These are phyloP conservation scores for Tolypocladium tropicale DNA, from an alignment of 2,329 filamentous ascomycete genomes.

Conservation along the genomic window DNA sequence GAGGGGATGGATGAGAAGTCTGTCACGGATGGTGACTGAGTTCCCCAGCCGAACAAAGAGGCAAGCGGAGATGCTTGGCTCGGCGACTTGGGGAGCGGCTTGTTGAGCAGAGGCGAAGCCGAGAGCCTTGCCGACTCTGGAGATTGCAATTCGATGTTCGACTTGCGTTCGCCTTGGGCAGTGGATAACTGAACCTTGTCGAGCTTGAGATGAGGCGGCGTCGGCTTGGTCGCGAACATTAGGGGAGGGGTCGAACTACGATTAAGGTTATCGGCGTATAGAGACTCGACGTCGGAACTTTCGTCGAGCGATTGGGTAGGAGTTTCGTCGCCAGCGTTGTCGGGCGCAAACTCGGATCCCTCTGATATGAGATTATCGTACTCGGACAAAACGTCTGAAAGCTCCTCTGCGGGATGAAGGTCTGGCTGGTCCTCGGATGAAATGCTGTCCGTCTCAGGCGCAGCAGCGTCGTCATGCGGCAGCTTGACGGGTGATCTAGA, in stretches of 20 bases:
- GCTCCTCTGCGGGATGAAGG: conserved; percentile 29
- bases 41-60: conserved; percentile 43
- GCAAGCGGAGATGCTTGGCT: conserved; percentile 36
- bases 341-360: conserved; percentile 14
- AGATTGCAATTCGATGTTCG: conserved; percentile 13
- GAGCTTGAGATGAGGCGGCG: conserved; percentile 43
- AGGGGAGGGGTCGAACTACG: conserved; percentile 30
- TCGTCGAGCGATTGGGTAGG: conserved; percentile 15
- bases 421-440: conserved; percentile 30
- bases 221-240: conserved; percentile 37
- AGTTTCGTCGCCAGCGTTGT: conserved; percentile 14
- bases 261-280: conserved; percentile 25
- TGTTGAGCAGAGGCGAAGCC: conserved; percentile 34
- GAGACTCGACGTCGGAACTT: conserved; percentile 15
- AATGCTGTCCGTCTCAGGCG: conserved; percentile 24
- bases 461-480: conserved; percentile 11
- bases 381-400: conserved; percentile 31
- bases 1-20: conserved; percentile 46
- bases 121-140: conserved; percentile 16
- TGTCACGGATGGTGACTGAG: conserved; percentile 34
- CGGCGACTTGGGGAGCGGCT: conserved; percentile 45
- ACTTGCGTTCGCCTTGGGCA: conserved; percentile 13
- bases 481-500: conserved; percentile 14
- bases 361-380: conserved; percentile 33
- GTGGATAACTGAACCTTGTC: conserved; percentile 26